Percentiles rank a stretch among this genome's conserved stretches.
Evolutionary conservation across 345 rosid species (phyloP).

Genomic region (Aurinia saxatilis): DNA sequence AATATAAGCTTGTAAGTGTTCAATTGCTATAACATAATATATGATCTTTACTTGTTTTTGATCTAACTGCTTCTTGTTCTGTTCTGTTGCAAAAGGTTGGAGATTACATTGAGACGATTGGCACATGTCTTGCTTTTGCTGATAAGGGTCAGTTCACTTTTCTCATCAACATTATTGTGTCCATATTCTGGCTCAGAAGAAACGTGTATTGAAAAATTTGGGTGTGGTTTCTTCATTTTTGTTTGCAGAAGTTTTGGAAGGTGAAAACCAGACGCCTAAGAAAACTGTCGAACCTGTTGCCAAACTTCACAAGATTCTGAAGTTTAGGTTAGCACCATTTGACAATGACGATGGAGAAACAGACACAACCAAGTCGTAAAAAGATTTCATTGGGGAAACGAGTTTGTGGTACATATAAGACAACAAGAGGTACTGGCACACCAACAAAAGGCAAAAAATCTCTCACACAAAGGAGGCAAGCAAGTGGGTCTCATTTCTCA

Average conservation of each 20-base stretch:
- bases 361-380: slow-evolving; percentile 1
- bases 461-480: not conserved
- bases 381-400: not conserved
- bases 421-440: slow-evolving; percentile 5
- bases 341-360: slow-evolving; percentile 33
- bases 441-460: not conserved
- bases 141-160: slow-evolving; percentile 34
- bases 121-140: slow-evolving; percentile 46
- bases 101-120: slow-evolving; percentile 55
- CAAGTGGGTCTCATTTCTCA: not conserved
- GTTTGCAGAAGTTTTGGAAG: slow-evolving; percentile 28
- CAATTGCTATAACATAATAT: not conserved
- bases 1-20: slow-evolving; percentile 42
- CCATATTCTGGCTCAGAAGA: not conserved
- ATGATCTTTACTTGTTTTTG: not conserved
- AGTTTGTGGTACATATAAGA: not conserved
- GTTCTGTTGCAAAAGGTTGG: slow-evolving; percentile 34
- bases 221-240: not conserved
- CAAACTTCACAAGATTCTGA: slow-evolving; percentile 47
- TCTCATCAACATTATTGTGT: not conserved
- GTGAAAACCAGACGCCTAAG: slow-evolving; percentile 33
- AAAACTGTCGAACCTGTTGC: slow-evolving; percentile 52
- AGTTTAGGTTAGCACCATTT: slow-evolving; percentile 31
- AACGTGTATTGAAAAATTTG: not conserved
- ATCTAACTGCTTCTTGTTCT: not conserved